Base-by-base conservation (phyloP, 495 filamentous ascomycete genomes). In the Melanomma pulvis-pyrius region DNA sequence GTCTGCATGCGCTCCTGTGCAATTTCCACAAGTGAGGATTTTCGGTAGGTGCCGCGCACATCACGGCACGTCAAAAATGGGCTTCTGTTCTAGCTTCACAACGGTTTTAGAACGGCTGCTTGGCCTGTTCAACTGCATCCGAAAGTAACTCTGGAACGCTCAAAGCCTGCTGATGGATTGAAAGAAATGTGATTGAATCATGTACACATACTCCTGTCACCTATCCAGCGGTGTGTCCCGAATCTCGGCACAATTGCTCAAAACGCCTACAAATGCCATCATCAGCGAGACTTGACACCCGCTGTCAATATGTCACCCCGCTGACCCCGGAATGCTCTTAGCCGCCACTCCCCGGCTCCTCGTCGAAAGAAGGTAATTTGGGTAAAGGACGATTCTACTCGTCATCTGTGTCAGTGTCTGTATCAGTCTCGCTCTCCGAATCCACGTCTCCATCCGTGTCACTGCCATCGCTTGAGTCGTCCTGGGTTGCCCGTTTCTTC, bases 381-480 rank as follows among this genome's bases (percentile, higher is more conserved):
- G 24, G 25, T 19, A 8, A 48, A 29, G 36, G 28, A 54, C 13
- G 19, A 54, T 15, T 22, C 28, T 61, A 76, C 60, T 79, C 77
- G 8, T 73, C 74, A 57, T 81, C 79, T 5, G 77, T 73, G 51
- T 96, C 92, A 25, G 92, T 96, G 73, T 93, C 92, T 73, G 92
- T 96, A 75, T 96, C 91, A 6, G 80, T 82, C 64, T 82, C 82
- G 54, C 76, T 81, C 70, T 78, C 74, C 1, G 69, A 74, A n/a
- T 78, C 75, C 28, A 74, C 80, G 34, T 79, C 77, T 17, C 72
- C 76, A 36, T 78, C 78, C 8, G 77, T 81, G 49, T 78, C 79
- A 25, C 88, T 87, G 36, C 87, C 89, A 59, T 85, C 86, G 44
- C 86, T 86, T 50, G 86, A 86, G 34, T 70, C 65, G 21, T 80